These are phyloP conservation scores for Elsinoe ampelina DNA, from an alignment of 2,329 filamentous ascomycete species.

Conservation along the genomic window DNA sequence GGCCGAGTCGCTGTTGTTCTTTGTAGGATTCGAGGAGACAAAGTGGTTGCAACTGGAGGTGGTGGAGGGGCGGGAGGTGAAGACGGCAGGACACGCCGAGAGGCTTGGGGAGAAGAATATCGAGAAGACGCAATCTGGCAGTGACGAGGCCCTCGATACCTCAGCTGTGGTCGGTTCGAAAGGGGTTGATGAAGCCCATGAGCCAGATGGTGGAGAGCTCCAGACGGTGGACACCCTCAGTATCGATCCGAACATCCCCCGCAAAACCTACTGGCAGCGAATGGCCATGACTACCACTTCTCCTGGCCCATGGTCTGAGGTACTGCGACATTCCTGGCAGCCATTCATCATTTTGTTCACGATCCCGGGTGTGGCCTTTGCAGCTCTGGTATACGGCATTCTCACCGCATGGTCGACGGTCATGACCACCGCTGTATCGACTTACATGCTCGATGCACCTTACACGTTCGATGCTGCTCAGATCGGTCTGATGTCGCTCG, in stretches of 20 bases:
- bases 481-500: conserved; percentile 44
- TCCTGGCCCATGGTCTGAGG: conserved; percentile 22
- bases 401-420: conserved; percentile 33
- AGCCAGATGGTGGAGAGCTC: conserved; percentile 10
- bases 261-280: conserved; percentile 36
- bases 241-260: conserved; percentile 26
- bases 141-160: not conserved
- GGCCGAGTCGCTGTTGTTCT: conserved; percentile 30
- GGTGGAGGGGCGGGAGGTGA: conserved; percentile 17
- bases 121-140: not conserved
- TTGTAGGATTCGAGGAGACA: conserved; percentile 38
- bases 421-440: conserved; percentile 29
- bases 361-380: conserved; percentile 33
- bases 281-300: conserved; percentile 30
- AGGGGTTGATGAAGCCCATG: conserved; percentile 11
- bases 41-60: conserved; percentile 21
- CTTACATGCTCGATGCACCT: conserved; percentile 28
- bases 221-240: conserved; percentile 20
- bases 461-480: conserved; percentile 42
- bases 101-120: not conserved
- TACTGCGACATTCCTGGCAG: conserved; percentile 30
- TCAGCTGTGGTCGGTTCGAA: conserved; percentile 15
- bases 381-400: conserved; percentile 30
- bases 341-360: conserved; percentile 30
- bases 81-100: not conserved